A percentile compares a stretch with the other conserved stretches of the same genome.
Conservation (phyloP, 2,329 filamentous ascomycete species). For the Samsoniella hepiali region DNA sequence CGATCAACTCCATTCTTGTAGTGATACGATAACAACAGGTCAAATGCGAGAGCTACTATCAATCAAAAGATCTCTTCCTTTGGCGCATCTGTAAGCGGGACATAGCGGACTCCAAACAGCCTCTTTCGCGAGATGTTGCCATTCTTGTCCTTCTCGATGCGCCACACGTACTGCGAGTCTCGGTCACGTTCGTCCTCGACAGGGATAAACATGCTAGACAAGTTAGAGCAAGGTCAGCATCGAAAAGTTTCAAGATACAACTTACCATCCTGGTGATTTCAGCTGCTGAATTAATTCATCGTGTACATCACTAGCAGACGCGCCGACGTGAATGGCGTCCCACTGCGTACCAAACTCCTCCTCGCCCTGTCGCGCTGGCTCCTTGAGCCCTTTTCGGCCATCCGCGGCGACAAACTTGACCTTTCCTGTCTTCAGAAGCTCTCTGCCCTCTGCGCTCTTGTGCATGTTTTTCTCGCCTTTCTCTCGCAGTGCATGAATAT, state of each 20-base stretch:
- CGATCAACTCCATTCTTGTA: background rate
- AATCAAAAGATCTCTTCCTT: slow-evolving; percentile 18
- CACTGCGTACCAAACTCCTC: slow-evolving; percentile 58
- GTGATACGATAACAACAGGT: background rate
- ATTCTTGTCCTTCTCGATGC: slow-evolving; percentile 66
- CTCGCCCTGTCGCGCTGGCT: slow-evolving; percentile 40
- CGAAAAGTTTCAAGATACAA: slow-evolving; percentile 20
- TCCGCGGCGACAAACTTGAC: slow-evolving; percentile 75
- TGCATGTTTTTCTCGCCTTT: slow-evolving; percentile 63
- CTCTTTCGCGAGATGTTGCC: slow-evolving; percentile 60
- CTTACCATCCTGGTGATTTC: slow-evolving; percentile 66
- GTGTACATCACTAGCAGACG: slow-evolving; percentile 74
- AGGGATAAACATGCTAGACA: slow-evolving; percentile 67
- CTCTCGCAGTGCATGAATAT: slow-evolving; percentile 62
- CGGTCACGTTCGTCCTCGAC: slow-evolving; percentile 54
- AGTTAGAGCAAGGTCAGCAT: slow-evolving; percentile 24
- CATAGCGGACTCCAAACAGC: slow-evolving; percentile 71
- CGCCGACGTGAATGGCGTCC: slow-evolving; percentile 95
- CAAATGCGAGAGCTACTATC: background rate
- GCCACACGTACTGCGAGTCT: slow-evolving; percentile 64
- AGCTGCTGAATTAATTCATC: slow-evolving; percentile 72
- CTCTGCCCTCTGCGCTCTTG: slow-evolving; percentile 56
- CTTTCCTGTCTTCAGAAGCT: slow-evolving; percentile 59
- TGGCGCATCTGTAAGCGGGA: slow-evolving; percentile 71
- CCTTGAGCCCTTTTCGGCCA: slow-evolving; percentile 62